These are phyloP conservation scores for Macaranga tanarius DNA, from an alignment of 441 rosid genomes.

Conservation along the genomic window DNA sequence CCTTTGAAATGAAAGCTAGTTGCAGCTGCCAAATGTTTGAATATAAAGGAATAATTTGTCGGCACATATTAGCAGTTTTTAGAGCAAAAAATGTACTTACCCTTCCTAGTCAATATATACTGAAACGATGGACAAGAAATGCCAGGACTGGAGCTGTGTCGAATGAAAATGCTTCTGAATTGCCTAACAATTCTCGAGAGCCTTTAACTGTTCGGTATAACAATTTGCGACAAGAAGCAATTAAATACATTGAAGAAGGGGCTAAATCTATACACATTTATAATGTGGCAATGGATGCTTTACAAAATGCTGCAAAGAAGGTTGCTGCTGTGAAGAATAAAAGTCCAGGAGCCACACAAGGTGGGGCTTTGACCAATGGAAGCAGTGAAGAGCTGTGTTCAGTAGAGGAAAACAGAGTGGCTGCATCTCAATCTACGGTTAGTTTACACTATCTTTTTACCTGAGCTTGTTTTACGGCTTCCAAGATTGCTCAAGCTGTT, in stretches of 20 bases:
- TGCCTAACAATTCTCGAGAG: constrained; percentile 37
- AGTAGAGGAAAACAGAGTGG: constrained; percentile 38
- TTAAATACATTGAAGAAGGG: constrained; percentile 82
- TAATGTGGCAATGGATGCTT: constrained; percentile 59
- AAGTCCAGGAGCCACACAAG: constrained; percentile 34
- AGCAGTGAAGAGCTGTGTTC: constrained; percentile 36
- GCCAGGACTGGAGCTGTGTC: constrained; percentile 47
- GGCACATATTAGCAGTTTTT: constrained; percentile 73
- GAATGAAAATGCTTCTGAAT: constrained; percentile 39
- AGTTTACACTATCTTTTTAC: constrained; percentile 28
- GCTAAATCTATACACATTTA: constrained; percentile 59
- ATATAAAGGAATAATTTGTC: constrained; percentile 66
- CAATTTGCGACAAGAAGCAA: constrained; percentile 65
- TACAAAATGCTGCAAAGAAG: constrained; percentile 62
- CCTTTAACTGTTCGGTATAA: constrained; percentile 46
- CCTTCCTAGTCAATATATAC: constrained; percentile 60
- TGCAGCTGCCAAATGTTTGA: constrained; percentile 87
- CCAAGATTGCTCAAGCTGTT: not conserved
- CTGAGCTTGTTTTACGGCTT: not conserved
- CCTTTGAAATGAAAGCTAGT: constrained; percentile 62
- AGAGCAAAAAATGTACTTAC: constrained; percentile 73
- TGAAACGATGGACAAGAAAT: constrained; percentile 76
- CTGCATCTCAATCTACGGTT: constrained; percentile 42
- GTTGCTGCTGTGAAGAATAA: constrained; percentile 54
- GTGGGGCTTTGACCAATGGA: constrained; percentile 34